A percentile compares a stretch with the other conserved stretches of the same genome.
phyloP scores from a whole-genome alignment of 345 rosid genomes.

The Laguncularia racemosa region DNA sequence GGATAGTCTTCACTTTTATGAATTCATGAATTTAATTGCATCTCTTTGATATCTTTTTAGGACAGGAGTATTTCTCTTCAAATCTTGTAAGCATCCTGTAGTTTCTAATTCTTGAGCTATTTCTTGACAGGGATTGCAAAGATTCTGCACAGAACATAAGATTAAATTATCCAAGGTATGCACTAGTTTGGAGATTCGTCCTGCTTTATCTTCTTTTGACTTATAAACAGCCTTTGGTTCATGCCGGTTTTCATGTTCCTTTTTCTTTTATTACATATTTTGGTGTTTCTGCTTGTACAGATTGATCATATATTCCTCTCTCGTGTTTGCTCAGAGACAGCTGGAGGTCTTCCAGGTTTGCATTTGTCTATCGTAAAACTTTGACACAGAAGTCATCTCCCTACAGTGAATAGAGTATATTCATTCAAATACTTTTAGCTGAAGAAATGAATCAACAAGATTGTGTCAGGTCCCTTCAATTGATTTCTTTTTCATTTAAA shows the following conservation, averaged over 20 bases:
- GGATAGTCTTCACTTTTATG: background rate
- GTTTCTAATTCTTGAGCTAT: constrained; percentile 1
- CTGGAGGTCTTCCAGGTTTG: constrained; percentile 96
- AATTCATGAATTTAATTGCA: background rate
- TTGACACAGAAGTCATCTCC: background rate
- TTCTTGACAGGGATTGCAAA: constrained; percentile 65
- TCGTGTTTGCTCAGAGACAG: constrained; percentile 95
- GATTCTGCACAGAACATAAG: constrained; percentile 91
- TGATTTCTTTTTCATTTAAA: constrained; percentile 3
- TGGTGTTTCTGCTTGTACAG: constrained; percentile 34
- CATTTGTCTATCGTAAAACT: background rate
- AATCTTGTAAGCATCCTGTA: background rate
- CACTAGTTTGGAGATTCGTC: background rate
- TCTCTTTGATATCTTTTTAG: no score
- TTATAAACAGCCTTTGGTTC: background rate
- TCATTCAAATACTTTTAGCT: no score
- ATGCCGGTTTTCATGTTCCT: background rate
- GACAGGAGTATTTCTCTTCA: background rate
- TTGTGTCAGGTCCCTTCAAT: no score
- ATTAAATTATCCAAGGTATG: constrained; percentile 81
- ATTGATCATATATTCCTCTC: constrained; percentile 91
- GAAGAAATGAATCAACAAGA: no score
- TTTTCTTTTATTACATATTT: constrained; percentile 1
- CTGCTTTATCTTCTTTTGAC: background rate
- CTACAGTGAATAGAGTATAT: no score